A percentile compares a stretch with the other conserved stretches of the same genome.
phyloP scores from a whole-genome alignment of 129 eudicot species.

The Chrysanthemum seticuspe region DNA sequence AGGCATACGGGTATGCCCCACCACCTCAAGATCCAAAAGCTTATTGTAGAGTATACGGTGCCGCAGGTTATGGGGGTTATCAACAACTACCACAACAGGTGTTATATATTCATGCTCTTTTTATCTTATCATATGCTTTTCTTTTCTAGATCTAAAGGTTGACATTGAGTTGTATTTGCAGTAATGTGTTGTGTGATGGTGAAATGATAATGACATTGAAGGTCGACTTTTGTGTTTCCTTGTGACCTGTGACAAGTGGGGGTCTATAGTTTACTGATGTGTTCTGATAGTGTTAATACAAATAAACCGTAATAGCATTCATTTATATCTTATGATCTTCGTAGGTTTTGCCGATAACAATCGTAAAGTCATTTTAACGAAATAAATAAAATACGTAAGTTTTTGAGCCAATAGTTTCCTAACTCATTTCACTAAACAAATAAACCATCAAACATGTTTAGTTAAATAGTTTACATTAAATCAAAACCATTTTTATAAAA shows the following conservation, averaged over 20 bases:
- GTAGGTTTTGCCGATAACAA: too few relatives aligned
- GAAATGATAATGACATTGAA: neutral
- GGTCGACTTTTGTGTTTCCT: neutral
- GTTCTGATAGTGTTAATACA: too few relatives aligned
- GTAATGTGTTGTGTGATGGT: constrained; percentile 5
- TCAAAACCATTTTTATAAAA: too few relatives aligned
- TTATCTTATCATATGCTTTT: neutral
- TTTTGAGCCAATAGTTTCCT: too few relatives aligned
- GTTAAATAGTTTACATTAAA: too few relatives aligned
- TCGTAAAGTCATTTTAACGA: too few relatives aligned
- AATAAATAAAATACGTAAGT: too few relatives aligned
- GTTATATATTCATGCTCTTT: neutral
- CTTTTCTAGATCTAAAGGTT: neutral
- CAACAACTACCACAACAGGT: constrained; percentile 94
- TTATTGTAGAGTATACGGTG: constrained; percentile 75
- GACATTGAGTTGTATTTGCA: constrained; percentile 20
- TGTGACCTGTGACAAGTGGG: constrained; percentile 3
- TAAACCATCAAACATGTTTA: too few relatives aligned
- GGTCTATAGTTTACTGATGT: constrained; percentile 12
- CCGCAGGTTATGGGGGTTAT: constrained; percentile 59
- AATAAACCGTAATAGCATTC: too few relatives aligned
- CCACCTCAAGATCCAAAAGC: constrained; percentile 89
- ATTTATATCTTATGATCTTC: too few relatives aligned
- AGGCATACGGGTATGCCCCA: constrained; percentile 79
- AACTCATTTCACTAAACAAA: too few relatives aligned